These are phyloP conservation scores for Oligophagozyma castellii DNA, from an alignment of 1,139 yeast species.

Conservation along the genomic window DNA sequence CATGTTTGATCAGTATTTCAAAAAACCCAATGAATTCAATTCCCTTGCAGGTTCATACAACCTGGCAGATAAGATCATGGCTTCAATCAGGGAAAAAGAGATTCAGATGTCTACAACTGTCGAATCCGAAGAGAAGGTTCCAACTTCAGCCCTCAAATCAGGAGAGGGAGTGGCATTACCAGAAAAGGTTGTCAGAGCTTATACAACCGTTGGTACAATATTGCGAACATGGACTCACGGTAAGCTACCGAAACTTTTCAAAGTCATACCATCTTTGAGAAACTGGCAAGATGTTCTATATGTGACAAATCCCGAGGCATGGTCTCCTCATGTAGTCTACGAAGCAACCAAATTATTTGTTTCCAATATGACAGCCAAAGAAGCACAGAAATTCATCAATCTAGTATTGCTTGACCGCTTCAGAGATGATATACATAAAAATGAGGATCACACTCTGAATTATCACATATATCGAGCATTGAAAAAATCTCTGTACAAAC, in stretches of 20 bases:
- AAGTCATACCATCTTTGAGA: slow-evolving; percentile 79
- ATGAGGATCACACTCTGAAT: slow-evolving; percentile 51
- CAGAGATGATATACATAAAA: slow-evolving; percentile 67
- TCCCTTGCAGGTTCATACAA: slow-evolving; percentile 38
- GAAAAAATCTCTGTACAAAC: slow-evolving; percentile 87
- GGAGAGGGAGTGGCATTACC: slow-evolving; percentile 63
- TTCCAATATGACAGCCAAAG: slow-evolving; percentile 73
- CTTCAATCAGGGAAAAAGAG: slow-evolving; percentile 70
- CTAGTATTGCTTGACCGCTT: slow-evolving; percentile 71
- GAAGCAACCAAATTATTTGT: slow-evolving; percentile 93
- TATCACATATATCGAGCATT: slow-evolving; percentile 86
- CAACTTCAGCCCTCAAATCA: slow-evolving; percentile 11
- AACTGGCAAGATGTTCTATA: slow-evolving; percentile 94
- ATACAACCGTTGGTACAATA: slow-evolving; percentile 80
- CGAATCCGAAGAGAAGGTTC: slow-evolving; percentile 16
- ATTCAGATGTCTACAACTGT: slow-evolving; percentile 12
- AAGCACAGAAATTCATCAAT: slow-evolving; percentile 76
- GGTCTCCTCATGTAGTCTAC: slow-evolving; percentile 96
- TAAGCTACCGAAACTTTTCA: slow-evolving; percentile 85
- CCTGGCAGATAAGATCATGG: slow-evolving; percentile 85
- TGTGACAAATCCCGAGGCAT: slow-evolving; percentile 79
- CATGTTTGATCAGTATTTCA: slow-evolving; percentile 53
- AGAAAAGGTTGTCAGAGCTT: slow-evolving; percentile 90
- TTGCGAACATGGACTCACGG: slow-evolving; percentile 91
- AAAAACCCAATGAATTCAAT: slow-evolving; percentile 28